Base-by-base conservation (phyloP, 345 rosid species). In the Rhizophora apiculata region DNA sequence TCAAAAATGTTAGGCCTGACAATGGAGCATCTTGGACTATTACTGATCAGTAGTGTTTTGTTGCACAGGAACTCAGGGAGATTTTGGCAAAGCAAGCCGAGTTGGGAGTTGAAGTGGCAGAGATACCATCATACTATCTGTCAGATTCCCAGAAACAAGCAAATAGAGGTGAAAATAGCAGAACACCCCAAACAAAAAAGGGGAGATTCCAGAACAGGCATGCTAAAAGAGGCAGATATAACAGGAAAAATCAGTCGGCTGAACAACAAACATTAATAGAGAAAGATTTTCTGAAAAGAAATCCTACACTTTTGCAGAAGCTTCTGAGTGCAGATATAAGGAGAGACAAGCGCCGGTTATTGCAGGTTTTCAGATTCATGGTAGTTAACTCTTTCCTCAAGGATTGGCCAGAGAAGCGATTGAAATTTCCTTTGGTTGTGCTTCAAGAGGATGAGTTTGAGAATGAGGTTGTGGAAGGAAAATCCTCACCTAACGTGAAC, bases 81-180 rank as follows among this genome's bases (percentile, higher is more conserved):
- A 80, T 95, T n/a, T 80, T 95, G 79, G 88, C 87, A 51, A 89
- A 86, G 92, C 99, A 95, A 75, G 96, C 90, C 24, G 94, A 90
- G 80, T 77, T 95, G 72, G 97, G 96, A 60, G 83, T 86, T 74
- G 96, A 90, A 82, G 94, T 92, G 69, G 98, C 98, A 59, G 99
- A 95, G 82, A 76, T 95, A 74, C 96, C 96, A 11, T 78, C 89
- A 15, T 73, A 84, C 65, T 92, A 95, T 81, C 76, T 92, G 22
- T 74, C 73, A 19, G 89, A 83, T 63, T 78, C 78, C 51, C 80
- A 72, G 78, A 85, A 73, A 61, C 84, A 59, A 63, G 76, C 62
- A 64, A 60, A 24, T 65, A 76, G 36, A 32, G 64, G 68, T 55
- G 78, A 82, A 63, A 79, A 72, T 59, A 74, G 76, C 59, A 58